These are phyloP conservation scores for Termitomyces sp. DNA, from an alignment of 768 basidiomycete species.

Conservation along the genomic window DNA sequence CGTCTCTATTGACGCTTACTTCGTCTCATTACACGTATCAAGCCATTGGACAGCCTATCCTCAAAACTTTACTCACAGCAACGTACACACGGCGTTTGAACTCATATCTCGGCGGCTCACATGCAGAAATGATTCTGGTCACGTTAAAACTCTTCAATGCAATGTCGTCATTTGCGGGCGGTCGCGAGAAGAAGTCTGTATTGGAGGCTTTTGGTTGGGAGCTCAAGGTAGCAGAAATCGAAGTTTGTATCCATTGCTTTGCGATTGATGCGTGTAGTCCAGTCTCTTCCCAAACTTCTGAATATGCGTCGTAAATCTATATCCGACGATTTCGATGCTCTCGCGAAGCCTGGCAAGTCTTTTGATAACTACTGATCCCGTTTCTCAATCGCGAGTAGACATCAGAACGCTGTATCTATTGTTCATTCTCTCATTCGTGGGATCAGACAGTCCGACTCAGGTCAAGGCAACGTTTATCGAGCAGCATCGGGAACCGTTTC, in stretches of 20 bases:
- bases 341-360: conserved; percentile 52
- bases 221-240: conserved; percentile 44
- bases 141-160: conserved; percentile 59
- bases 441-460: conserved; percentile 35
- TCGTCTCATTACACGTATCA: conserved; percentile 70
- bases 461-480: conserved; percentile 66
- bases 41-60: conserved; percentile 51
- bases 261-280: conserved; percentile 1
- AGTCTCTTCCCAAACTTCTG: conserved; percentile 65
- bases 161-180: conserved; percentile 60
- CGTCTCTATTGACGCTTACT: conserved; percentile 55
- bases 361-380: neutral
- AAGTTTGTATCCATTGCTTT: neutral
- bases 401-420: conserved; percentile 74
- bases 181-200: conserved; percentile 55
- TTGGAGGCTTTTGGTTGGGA: conserved; percentile 77
- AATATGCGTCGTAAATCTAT: conserved; percentile 60
- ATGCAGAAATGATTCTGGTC: conserved; percentile 62
- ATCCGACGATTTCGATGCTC: conserved; percentile 28
- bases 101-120: conserved; percentile 52
- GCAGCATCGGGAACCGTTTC: conserved; percentile 59
- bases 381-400: conserved; percentile 36
- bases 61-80: conserved; percentile 53
- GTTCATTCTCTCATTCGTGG: conserved; percentile 70
- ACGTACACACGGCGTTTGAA: conserved; percentile 53